Conservation (phyloP, 176 grass and related monocot species). For the Eragrostis curvula region DNA sequence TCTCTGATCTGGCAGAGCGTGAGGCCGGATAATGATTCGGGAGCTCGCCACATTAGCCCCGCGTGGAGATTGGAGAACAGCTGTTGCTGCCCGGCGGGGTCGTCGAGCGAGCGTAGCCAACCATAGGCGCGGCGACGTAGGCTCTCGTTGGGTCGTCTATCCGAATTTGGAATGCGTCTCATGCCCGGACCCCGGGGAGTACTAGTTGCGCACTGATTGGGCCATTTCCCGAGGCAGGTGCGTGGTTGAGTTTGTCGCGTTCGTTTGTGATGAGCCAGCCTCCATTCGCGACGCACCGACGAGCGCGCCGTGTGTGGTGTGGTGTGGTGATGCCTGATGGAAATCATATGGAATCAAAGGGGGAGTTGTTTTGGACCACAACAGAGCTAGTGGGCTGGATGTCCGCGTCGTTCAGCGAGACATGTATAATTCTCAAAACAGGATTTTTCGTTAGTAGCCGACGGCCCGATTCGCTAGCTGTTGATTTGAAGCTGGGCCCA, state of each 20-base stretch:
- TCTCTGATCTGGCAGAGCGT: not conserved
- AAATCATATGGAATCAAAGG: too few species aligned
- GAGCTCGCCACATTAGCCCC: not conserved
- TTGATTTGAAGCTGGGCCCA: not conserved
- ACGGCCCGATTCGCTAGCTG: not conserved
- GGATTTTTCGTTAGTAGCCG: not conserved
- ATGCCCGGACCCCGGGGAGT: too few species aligned
- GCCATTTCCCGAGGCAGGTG: not conserved
- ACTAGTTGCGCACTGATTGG: not conserved
- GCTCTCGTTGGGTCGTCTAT: not conserved
- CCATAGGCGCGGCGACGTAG: not conserved
- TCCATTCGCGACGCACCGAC: too few species aligned
- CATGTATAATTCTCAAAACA: too few species aligned
- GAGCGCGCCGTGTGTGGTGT: too few species aligned
- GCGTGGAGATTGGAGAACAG: not conserved
- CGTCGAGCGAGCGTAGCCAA: not conserved
- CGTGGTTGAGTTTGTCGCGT: not conserved
- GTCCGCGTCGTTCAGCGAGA: too few species aligned
- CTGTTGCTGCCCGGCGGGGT: not conserved
- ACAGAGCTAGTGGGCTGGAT: too few species aligned
- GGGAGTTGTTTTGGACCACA: too few species aligned
- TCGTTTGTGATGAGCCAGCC: too few species aligned
- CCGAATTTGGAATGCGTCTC: not conserved
- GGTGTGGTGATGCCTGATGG: too few species aligned
- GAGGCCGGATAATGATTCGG: not conserved